Conservation (phyloP, 2,329 filamentous ascomycete genomes). For the Aspergillus sp. region DNA sequence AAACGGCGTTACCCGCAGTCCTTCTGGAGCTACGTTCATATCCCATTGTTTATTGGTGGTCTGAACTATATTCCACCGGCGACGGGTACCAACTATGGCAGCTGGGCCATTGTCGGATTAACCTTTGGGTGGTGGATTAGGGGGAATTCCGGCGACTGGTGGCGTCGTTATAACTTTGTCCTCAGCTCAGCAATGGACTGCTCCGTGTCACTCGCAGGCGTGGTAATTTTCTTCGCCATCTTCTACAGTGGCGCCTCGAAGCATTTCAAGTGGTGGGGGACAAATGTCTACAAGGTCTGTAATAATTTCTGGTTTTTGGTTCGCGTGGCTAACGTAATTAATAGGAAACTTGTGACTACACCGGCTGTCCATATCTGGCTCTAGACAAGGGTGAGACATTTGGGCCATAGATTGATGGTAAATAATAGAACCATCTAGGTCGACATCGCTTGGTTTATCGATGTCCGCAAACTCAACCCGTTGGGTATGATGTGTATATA, state of each 20-base stretch:
- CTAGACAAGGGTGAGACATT: background rate
- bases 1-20: slow-evolving; percentile 39
- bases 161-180: slow-evolving; percentile 70
- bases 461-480: too few species aligned
- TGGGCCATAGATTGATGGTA: background rate
- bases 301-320: background rate
- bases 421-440: too few species aligned
- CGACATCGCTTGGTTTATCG: too few species aligned
- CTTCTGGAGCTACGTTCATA: slow-evolving; percentile 32
- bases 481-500: too few species aligned
- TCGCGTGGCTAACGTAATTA: background rate
- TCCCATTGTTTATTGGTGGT: slow-evolving; percentile 61
- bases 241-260: slow-evolving; percentile 19
- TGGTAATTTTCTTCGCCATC: slow-evolving; percentile 22
- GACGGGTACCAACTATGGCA: slow-evolving; percentile 62
- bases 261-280: slow-evolving; percentile 22
- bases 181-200: slow-evolving; percentile 62
- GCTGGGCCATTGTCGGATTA: slow-evolving; percentile 61
- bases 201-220: slow-evolving; percentile 19
- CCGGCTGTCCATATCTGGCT: background rate
- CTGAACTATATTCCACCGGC: slow-evolving; percentile 60
- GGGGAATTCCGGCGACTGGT: slow-evolving; percentile 60
- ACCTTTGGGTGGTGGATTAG: slow-evolving; percentile 61
- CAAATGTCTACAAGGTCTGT: slow-evolving; percentile 18
- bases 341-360: background rate